Evolutionary conservation across 2,329 filamentous ascomycete species (phyloP).

Genomic region (Aspergillus neotritici): DNA sequence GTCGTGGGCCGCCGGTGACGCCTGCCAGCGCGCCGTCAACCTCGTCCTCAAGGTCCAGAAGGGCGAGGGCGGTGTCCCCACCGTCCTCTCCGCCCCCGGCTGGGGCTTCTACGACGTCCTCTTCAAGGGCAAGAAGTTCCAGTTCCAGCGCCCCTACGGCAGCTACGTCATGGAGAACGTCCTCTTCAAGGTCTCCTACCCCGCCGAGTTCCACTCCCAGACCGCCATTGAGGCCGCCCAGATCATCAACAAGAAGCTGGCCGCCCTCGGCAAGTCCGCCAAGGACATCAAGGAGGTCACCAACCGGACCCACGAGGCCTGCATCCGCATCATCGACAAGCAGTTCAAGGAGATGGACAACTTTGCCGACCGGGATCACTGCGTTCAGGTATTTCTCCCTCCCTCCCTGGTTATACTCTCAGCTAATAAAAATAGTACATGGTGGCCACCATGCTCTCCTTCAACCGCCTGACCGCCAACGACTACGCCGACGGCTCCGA

Average conservation of each 20-base stretch:
- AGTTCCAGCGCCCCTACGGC: constrained; percentile 93
- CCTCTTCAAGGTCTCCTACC: constrained; percentile 99
- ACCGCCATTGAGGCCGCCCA: constrained; percentile 93
- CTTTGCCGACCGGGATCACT: constrained; percentile 99
- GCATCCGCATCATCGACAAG: constrained; percentile 99
- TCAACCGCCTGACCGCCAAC: constrained; percentile 83
- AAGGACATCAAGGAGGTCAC: constrained; percentile 89
- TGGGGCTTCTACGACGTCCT: constrained; percentile 99
- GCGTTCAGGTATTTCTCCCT: constrained; percentile 63
- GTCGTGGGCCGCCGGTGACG: constrained; percentile 97
- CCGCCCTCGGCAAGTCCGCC: constrained; percentile 78
- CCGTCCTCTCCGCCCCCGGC: constrained; percentile 81
- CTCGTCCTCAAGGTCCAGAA: constrained; percentile 83
- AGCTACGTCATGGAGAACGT: constrained; percentile 99
- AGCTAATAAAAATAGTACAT: constrained; percentile 61
- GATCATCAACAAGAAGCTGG: constrained; percentile 78
- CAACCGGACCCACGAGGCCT: constrained; percentile 96
- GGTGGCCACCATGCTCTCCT: constrained; percentile 92
- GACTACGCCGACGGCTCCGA: constrained; percentile 93
- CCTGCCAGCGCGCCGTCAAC: constrained; percentile 92
- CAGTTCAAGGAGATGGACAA: constrained; percentile 99
- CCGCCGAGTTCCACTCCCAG: constrained; percentile 97
- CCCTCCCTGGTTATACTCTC: background rate
- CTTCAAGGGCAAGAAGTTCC: constrained; percentile 92
- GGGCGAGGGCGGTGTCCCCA: constrained; percentile 86